Evolutionary conservation across 176 grass and related monocot species (phyloP).

Genomic region (Cenchrus fungigraminus): DNA sequence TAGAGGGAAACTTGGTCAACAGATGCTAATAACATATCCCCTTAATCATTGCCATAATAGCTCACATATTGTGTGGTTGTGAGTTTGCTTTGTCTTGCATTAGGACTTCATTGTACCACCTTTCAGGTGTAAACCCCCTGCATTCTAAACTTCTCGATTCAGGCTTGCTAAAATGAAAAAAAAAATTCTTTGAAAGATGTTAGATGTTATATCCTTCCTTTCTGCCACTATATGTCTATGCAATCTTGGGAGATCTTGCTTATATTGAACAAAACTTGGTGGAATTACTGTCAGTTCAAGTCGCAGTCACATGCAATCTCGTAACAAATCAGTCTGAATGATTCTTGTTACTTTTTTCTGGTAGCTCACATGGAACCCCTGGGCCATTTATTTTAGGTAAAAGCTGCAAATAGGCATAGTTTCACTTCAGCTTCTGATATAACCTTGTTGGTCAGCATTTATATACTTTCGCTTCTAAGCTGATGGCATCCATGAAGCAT

Average conservation of each 20-base stretch:
- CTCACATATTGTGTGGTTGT: not conserved
- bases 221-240: not conserved
- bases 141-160: not conserved
- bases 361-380: not conserved
- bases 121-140: not conserved
- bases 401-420: no score
- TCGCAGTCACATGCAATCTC: not conserved
- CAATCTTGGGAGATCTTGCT: not conserved
- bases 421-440: not conserved
- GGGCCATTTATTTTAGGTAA: not conserved
- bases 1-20: conserved; percentile 11
- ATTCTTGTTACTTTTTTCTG: not conserved
- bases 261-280: not conserved
- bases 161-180: not conserved
- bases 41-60: conserved; percentile 35
- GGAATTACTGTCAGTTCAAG: not conserved
- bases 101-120: conserved; percentile 1
- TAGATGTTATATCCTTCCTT: not conserved
- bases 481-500: not conserved
- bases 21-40: conserved; percentile 1
- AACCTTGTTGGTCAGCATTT: not conserved
- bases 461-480: not conserved
- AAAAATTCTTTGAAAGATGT: no score
- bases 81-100: conserved; percentile 23
- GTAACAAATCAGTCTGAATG: not conserved